These are phyloP conservation scores for Aureobasidium musti DNA, from an alignment of 2,329 filamentous ascomycete genomes.

Conservation along the genomic window DNA sequence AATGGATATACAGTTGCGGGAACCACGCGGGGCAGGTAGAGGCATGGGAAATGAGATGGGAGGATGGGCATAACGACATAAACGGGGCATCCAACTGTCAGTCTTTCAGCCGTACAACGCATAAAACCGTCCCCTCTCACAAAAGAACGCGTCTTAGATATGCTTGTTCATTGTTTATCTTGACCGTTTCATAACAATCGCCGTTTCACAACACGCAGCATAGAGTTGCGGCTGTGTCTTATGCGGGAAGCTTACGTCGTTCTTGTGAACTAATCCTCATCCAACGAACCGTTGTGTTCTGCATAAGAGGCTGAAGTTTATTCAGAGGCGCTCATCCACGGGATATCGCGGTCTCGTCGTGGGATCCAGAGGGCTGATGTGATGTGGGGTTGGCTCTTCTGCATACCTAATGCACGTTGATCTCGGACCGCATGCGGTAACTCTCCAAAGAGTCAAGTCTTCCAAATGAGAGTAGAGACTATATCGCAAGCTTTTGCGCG, in stretches of 20 bases:
- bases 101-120: slow-evolving; percentile 10
- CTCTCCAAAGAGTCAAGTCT: background rate
- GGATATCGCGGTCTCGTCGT: slow-evolving; percentile 19
- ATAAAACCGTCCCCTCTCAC: slow-evolving; percentile 1
- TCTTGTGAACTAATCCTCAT: background rate
- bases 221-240: slow-evolving; percentile 18
- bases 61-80: slow-evolving; percentile 11
- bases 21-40: slow-evolving; percentile 18
- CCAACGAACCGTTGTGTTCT: background rate
- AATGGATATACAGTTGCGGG: slow-evolving; percentile 11
- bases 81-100: too few relatives aligned
- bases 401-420: background rate
- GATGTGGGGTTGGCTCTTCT: background rate
- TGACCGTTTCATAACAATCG: slow-evolving; percentile 23
- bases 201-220: slow-evolving; percentile 12
- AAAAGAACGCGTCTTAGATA: slow-evolving; percentile 20
- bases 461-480: background rate
- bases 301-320: slow-evolving; percentile 20
- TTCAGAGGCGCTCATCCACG: background rate
- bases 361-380: background rate
- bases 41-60: background rate
- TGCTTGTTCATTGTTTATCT: slow-evolving; percentile 26
- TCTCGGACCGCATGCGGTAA: slow-evolving; percentile 8
- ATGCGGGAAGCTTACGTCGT: slow-evolving; percentile 16
- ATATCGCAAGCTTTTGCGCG: slow-evolving; percentile 5